Conservation (phyloP, 306 rosid genomes). For the Ziziphus jujuba region DNA sequence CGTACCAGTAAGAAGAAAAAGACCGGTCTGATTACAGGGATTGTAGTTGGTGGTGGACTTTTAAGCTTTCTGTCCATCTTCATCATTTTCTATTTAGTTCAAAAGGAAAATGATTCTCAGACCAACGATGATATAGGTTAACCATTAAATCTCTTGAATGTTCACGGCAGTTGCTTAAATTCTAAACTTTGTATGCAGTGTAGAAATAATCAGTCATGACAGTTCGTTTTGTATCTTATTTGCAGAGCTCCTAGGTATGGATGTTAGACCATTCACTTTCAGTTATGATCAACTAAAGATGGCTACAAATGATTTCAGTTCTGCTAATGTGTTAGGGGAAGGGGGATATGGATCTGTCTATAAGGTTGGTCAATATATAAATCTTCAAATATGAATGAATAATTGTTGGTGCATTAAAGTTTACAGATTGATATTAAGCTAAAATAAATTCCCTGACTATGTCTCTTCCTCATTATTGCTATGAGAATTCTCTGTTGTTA, state of each 20-base stretch:
- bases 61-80: conserved; percentile 28
- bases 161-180: too few relatives aligned
- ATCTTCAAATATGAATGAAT: neutral
- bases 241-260: conserved; percentile 61
- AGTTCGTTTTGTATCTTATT: neutral
- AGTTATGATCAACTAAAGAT: conserved; percentile 51
- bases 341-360: conserved; percentile 84
- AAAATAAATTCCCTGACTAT: too few relatives aligned
- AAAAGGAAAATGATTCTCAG: conserved; percentile 39
- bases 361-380: conserved; percentile 40
- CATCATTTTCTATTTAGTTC: conserved; percentile 25
- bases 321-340: conserved; percentile 59
- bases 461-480: too few relatives aligned
- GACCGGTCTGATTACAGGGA: conserved; percentile 55
- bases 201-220: too few relatives aligned
- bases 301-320: conserved; percentile 59
- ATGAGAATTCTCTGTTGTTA: too few relatives aligned
- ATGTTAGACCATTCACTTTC: conserved; percentile 58
- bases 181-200: too few relatives aligned
- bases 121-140: conserved; percentile 49
- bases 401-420: too few relatives aligned
- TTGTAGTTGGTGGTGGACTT: conserved; percentile 59
- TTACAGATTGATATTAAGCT: too few relatives aligned
- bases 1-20: conserved; percentile 39
- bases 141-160: too few relatives aligned